phyloP scores from a whole-genome alignment of 2,329 filamentous ascomycete species.

The Colletotrichum gloeosporioides region DNA sequence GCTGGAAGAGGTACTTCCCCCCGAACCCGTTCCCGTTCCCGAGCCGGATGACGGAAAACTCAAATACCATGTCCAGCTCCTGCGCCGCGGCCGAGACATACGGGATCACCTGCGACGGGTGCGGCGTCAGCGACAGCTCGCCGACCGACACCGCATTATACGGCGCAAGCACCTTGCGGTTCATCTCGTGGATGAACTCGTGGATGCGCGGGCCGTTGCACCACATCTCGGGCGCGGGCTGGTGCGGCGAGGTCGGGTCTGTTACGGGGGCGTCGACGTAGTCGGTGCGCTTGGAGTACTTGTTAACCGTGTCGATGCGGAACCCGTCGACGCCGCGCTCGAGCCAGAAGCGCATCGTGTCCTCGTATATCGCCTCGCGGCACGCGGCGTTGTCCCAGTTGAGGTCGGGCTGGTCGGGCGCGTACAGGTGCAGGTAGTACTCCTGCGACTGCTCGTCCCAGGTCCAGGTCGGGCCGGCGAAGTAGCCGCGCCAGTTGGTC shows the following conservation, averaged over 20 bases:
- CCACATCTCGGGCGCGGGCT: slow-evolving; percentile 55
- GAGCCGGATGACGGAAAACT: slow-evolving; percentile 62
- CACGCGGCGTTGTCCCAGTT: slow-evolving; percentile 77
- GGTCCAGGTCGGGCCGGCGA: slow-evolving; percentile 55
- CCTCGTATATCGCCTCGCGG: slow-evolving; percentile 69
- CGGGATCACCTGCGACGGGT: slow-evolving; percentile 54
- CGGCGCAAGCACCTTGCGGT: slow-evolving; percentile 52
- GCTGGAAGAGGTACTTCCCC: slow-evolving; percentile 55
- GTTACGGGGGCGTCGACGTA: slow-evolving; percentile 59
- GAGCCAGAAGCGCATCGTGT: slow-evolving; percentile 76
- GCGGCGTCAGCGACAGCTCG: slow-evolving; percentile 63
- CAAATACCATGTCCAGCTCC: slow-evolving; percentile 68
- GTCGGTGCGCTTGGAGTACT: slow-evolving; percentile 65
- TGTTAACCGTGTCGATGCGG: slow-evolving; percentile 72
- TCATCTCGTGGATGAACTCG: slow-evolving; percentile 67
- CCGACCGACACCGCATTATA: slow-evolving; percentile 68
- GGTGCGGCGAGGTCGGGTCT: slow-evolving; percentile 40
- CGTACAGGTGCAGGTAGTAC: slow-evolving; percentile 68
- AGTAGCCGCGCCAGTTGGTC: slow-evolving; percentile 60
- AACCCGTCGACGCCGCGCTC: slow-evolving; percentile 70
- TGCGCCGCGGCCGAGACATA: slow-evolving; percentile 59
- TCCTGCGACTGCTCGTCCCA: slow-evolving; percentile 56
- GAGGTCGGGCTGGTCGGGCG: slow-evolving; percentile 74
- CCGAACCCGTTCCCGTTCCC: slow-evolving; percentile 53
- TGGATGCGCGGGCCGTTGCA: slow-evolving; percentile 68